Evolutionary conservation across 1,284 basidiomycete genomes (phyloP), one percentile per base, ranked within the genome.

Genomic region (Pseudozyma hubeiensis): DNA sequence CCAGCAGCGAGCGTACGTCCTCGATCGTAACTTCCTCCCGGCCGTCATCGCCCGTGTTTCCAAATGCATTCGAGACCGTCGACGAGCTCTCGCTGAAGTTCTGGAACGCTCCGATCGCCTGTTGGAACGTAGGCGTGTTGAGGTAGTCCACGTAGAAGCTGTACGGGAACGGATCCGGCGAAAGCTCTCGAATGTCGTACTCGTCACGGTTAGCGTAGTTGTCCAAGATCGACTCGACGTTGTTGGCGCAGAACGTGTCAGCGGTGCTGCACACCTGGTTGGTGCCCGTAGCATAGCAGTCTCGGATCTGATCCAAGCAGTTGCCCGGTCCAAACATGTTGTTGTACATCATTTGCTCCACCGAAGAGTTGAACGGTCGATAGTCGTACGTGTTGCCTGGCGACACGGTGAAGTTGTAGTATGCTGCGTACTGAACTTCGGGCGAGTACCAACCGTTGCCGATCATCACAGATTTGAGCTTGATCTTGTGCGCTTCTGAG

Each of bases 401-500:
- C 33, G 53, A 49, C 9, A 78, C 72, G n/a, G 78, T 77, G 33
- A 64, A 79, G 53, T 78, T 76, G 76, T 79, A 78, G 49, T 68
- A 79, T 3, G 76, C 72, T 10, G 64, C 57, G 48, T 79, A 78
- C 53, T 79, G 76, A 14, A 76, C 57, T 43, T 56, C 44, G 10
- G 78, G 78, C 31, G 72, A 70, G 51, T 68, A 76, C 75, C 77
- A 77, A 2, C 67, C 71, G 35, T 77, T 87, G 6, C 90, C 90
- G 46, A 91, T 87, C 30, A 89, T 89, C 19, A 91, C 86, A 14
- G 88, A 87, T 76, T 89, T 87, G 17, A 91, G 86, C 78, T 90
- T 89, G 52, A 91, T 87, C n/a, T 83, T 83, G 9, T 9, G 85
- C 85, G 10, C 88, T 86, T n/a, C 86, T 83, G n/a, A 43, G 17